A percentile compares a stretch with the other conserved stretches of the same genome.
Evolutionary conservation across 169 alveolate species (phyloP).

Genomic region (Ichthyophthirius multifiliis): DNA sequence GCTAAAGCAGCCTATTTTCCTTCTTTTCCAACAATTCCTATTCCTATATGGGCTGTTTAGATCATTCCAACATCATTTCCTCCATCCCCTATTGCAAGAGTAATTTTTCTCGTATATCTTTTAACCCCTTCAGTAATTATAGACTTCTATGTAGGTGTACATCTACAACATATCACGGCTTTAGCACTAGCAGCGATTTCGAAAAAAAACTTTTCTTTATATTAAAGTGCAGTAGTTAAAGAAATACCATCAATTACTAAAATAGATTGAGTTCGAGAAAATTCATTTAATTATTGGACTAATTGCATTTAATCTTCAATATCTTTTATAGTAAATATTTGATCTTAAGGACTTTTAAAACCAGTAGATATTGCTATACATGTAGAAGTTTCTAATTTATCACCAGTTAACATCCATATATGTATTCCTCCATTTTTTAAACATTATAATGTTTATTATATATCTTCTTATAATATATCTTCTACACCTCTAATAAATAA

Average conservation of each 20-base stretch:
- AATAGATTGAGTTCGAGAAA: background rate
- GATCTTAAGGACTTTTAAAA: conserved; percentile 97
- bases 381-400: conserved; percentile 92
- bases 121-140: conserved; percentile 85
- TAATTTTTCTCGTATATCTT: conserved; percentile 78
- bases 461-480: conserved; percentile 96
- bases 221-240: conserved; percentile 17
- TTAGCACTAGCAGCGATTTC: conserved; percentile 76
- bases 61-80: conserved; percentile 97
- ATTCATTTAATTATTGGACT: conserved; percentile 95
- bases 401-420: conserved; percentile 99
- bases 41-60: conserved; percentile 90
- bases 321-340: conserved; percentile 87
- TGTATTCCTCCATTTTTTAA: conserved; percentile 95
- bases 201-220: conserved; percentile 35
- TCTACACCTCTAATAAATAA: conserved; percentile 90
- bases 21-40: conserved; percentile 97
- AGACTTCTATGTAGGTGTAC: conserved; percentile 97
- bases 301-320: conserved; percentile 74
- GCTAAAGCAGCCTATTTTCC: conserved; percentile 96
- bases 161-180: conserved; percentile 95
- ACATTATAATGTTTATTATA: conserved; percentile 90
- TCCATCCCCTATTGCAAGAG: conserved; percentile 98
- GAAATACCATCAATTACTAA: conserved; percentile 24
- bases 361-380: conserved; percentile 95